Conservation (phyloP, 305 asterid genomes). For the Fraxinus xanthoxyloides region DNA sequence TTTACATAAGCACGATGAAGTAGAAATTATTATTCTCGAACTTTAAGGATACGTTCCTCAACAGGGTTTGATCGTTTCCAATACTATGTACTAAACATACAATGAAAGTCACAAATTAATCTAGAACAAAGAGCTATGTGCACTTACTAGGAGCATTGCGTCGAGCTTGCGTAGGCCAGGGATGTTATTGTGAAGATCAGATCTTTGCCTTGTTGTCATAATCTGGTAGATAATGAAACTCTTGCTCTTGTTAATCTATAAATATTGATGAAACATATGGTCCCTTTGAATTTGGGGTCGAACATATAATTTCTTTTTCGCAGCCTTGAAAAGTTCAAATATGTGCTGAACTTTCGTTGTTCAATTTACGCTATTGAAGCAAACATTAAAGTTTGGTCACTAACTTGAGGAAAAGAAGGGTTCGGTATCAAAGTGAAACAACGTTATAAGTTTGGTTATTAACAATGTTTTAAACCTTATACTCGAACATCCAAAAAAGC, state of each 20-base stretch:
- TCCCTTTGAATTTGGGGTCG: not conserved
- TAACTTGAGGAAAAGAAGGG: not conserved
- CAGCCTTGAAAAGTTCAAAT: not conserved
- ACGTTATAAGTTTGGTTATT: not conserved
- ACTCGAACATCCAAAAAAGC: not conserved
- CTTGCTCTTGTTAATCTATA: not conserved
- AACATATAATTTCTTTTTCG: not conserved
- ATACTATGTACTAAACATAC: not conserved
- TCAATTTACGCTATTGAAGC: not conserved
- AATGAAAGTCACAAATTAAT: not conserved
- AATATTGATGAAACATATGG: not conserved
- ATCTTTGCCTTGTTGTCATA: slow-evolving; percentile 72
- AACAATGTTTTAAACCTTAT: not conserved
- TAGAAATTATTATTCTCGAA: not conserved
- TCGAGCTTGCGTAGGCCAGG: slow-evolving; percentile 80
- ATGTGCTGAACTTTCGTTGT: not conserved
- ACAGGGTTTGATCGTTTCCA: not conserved
- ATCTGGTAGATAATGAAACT: slow-evolving; percentile 37
- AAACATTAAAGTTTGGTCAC: not conserved
- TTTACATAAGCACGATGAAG: not conserved
- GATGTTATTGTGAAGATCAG: slow-evolving; percentile 77
- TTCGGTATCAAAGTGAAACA: not conserved
- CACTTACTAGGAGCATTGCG: slow-evolving; percentile 58
- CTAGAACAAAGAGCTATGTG: not conserved
- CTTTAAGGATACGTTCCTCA: not conserved